phyloP scores from a whole-genome alignment of 2,329 filamentous ascomycete species.

The Cryphonectria carpinicola region DNA sequence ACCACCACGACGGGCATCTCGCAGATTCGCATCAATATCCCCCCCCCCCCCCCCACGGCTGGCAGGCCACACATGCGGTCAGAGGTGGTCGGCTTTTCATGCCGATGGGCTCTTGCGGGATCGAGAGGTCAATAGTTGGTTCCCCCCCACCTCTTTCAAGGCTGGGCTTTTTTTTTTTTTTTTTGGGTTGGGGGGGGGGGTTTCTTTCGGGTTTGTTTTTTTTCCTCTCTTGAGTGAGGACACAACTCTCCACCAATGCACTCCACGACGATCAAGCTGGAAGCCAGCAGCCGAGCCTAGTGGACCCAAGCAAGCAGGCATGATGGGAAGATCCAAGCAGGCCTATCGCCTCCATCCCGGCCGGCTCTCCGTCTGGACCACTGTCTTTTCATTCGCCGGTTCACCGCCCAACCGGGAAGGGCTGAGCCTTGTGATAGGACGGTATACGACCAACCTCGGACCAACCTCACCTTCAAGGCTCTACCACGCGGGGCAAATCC shows the following conservation, averaged over 20 bases:
- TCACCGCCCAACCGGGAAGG: conserved; percentile 26
- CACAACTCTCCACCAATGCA: conserved; percentile 2
- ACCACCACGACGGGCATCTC: neutral
- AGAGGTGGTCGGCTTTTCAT: neutral
- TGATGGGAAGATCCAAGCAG: conserved; percentile 14
- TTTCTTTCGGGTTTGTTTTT: neutral
- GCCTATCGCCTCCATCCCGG: conserved; percentile 19
- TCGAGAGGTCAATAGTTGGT: neutral
- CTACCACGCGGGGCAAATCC: conserved; percentile 4
- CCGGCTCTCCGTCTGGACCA: neutral
- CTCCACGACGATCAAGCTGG: conserved; percentile 13
- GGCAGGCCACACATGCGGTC: neutral
- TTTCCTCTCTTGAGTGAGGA: neutral
- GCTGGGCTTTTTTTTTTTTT: neutral
- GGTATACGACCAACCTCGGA: conserved; percentile 21
- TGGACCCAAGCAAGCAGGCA: conserved; percentile 11
- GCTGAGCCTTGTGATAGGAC: conserved; percentile 31
- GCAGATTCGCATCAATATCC: neutral
- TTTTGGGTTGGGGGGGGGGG: too few species aligned
- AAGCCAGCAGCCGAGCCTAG: conserved; percentile 25
- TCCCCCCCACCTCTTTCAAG: neutral
- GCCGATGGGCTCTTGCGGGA: neutral
- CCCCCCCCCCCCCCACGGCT: too few species aligned
- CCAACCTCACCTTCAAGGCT: conserved; percentile 8
- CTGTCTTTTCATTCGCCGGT: conserved; percentile 20